Evolutionary conservation across 495 filamentous ascomycete genomes (phyloP), one percentile per base, ranked within the genome.

Genomic region (Cetradonia linearis): DNA sequence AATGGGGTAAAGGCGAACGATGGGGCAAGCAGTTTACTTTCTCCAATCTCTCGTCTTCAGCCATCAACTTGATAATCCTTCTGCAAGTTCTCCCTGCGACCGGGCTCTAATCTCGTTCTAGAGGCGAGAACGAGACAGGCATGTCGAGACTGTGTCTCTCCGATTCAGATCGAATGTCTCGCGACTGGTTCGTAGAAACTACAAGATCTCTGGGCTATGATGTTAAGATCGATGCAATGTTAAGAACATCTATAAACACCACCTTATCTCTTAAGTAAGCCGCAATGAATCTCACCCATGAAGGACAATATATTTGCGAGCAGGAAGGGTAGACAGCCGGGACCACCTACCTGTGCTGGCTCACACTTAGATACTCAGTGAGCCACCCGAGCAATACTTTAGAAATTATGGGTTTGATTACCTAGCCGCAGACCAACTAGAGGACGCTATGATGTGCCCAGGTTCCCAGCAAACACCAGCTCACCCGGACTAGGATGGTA

Each of bases 101-200:
- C 30, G n/a, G 13, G 28, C 18, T 49, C 49, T 62, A 59, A 67
- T 30, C 20, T 52, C 20, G 27, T 6, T 20, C 20, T 58, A 85
- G 82, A 54, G 75, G 70, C 28, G 65, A 75, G 47, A 84, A 77
- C 47, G 82, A 87, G 55, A 83, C 78, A 25, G 84, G 84, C 53
- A 86, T 86, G 83, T 79, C 77, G 57, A 81, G 76, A 25, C 81
- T 91, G 4, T 74, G 88, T 20, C 72, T 92, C 28, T 83, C 83
- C 34, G 79, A 88, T 66, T 75, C 82, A 25, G 88, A 91, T 70
- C 87, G 85, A 65, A 67, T 78, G 63, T 86, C 79, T 23, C 81
- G 87, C 37, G 81, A 88, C 63, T 92, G 87, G 87, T 89, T 92
- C 62, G 78, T 86, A 10, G 68, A 83, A 33, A 84, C 83, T 13